Evolutionary conservation across 352 stramenopile genomes (phyloP), one percentile per base, ranked within the genome.

Genomic region (Phytophthora hibernalis): DNA sequence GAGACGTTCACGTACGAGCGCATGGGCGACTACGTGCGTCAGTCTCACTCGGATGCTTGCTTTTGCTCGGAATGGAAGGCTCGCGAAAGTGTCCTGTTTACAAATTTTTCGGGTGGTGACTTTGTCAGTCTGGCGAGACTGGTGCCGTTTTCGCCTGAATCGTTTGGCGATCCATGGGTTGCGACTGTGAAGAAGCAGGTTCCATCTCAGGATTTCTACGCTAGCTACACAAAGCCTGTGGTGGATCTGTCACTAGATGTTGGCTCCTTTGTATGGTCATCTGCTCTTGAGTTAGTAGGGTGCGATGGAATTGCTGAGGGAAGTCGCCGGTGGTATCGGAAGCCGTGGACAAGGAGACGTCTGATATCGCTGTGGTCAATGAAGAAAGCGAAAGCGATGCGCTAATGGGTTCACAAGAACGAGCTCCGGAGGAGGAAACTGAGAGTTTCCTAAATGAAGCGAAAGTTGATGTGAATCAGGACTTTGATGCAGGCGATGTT

Each of bases 1-100:
- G 54, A 76, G 12, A 48, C 42, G 15, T 84, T 87, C 26, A 71
- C 70, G 20, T 62, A 78, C 26, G 61, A 56, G 22, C 63, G 42
- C 16, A 48, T 81, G 12, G 55, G 56, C 33, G 62, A 66, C 9
- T 80, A 80, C 59, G 31, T 57, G 31, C 35, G 40, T 5, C 71
- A 79, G 33, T 69, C 68, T 15, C 68, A 87, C 49, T 22, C 65
- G 10, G 53, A 77, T 6, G 40, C 52, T 15, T 85, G 72, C 52
- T 83, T 87, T 37, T 87, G 79, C 28, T 60, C 45, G 15, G 77
- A 82, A 43, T 87, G 79, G 79, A 80, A 71, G 21, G 21, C 63
- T 26, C 70, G 76, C 12, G 72, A 87, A 44, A 80, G 48, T 38
- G 57, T 53, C 1, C 31, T 83, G 40, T 57, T 80, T 5, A 49